Base-by-base conservation (phyloP, 805 yeast genomes). In the Starmerella potacharoeniae region DNA sequence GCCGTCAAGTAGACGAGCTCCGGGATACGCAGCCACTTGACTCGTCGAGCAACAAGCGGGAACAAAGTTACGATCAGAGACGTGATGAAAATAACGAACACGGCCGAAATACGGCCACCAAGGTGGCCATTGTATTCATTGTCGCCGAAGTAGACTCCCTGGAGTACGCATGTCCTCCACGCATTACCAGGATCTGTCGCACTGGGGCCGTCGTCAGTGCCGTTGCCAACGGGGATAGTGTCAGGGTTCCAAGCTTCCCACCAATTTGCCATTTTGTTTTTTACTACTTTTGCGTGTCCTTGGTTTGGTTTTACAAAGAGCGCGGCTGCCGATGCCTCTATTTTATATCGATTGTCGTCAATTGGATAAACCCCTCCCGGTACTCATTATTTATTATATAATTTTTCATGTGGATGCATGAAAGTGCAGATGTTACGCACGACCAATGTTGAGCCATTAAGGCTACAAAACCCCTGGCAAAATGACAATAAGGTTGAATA, bases 51-150 rank as follows among this genome's bases (percentile, higher is more conserved):
- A 13, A 67, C 63, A 22, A 63, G 71, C 58, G 63, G 86, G 80
- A 68, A 80, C 52, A 58, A 77, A 61, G 75, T 71, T 16, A 66
- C 67, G 47, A 76, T 61, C 0, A 76, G 69, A 4, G 83, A 75
- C 5, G 80, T 75, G 46, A 63, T 52, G 56, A 82, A 61, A 48
- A 83, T 77, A 37, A 82, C 87, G 66, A 83, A 83, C 5, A 83
- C 69, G 4, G 86, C 69, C 3, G 85, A 80, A 55, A 76, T 71
- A 49, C 80, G 71, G 7, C 76, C 76, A 5, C 78, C 78, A 35
- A 75, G 55, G 16, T 65, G 60, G 6, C 79, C 80, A 53, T 68
- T 68, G 63, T 71, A 75, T 17, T 69, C 76, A 55, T 72, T 71
- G 8, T 63, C 73, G 22, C 73, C 71, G 48, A 62, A 71, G 60